A percentile compares a stretch with the other conserved stretches of the same genome.
Evolutionary conservation across 202 grass and related monocot species (phyloP).

Genomic region (Schoenoplectus triqueter): DNA sequence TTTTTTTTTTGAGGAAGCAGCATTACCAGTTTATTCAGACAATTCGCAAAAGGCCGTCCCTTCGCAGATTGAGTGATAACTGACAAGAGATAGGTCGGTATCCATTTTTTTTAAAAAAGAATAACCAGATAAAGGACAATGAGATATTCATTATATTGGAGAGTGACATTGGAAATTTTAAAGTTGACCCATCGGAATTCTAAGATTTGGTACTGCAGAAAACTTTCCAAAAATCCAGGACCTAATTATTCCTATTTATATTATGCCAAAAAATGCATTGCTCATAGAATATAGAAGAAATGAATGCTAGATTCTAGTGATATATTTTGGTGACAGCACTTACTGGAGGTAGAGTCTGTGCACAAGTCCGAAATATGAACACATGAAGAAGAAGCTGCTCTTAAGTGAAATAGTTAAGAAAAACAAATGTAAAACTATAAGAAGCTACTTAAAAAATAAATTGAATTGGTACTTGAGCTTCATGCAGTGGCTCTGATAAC

Average conservation of each 20-base stretch:
- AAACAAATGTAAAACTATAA: neutral
- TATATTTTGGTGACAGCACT: neutral
- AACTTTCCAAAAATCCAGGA: neutral
- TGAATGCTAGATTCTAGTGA: neutral
- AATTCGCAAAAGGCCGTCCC: neutral
- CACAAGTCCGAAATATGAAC: conserved; percentile 8
- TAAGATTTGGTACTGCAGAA: neutral
- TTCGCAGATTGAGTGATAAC: neutral
- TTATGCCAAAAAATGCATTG: neutral
- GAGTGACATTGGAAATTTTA: neutral
- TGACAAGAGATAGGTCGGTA: neutral
- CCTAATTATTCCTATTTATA: neutral
- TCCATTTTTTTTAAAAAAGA: too few species aligned
- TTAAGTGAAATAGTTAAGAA: neutral
- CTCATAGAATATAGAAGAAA: neutral
- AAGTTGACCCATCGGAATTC: neutral
- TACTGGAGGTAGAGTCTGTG: neutral
- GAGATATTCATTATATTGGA: conserved; percentile 10
- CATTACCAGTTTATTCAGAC: neutral
- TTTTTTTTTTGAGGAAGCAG: neutral
- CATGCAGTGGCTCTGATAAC: neutral
- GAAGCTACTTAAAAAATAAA: neutral
- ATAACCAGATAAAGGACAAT: neutral
- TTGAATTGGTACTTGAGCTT: neutral
- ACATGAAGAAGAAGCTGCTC: conserved; percentile 8